phyloP scores from a whole-genome alignment of 805 yeast genomes.

The Debaryomyces castellii region DNA sequence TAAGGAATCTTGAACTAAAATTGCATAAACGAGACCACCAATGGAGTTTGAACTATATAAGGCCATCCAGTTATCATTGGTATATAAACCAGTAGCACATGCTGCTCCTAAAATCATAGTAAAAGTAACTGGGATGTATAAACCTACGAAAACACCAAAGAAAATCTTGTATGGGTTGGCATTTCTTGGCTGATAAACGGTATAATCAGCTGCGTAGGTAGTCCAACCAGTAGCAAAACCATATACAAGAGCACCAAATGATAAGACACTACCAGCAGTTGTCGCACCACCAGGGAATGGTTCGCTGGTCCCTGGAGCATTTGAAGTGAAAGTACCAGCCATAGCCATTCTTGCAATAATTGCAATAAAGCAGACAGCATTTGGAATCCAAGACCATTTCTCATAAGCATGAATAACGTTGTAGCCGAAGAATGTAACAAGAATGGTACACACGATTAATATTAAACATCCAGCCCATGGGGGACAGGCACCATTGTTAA shows the following conservation, averaged over 20 bases:
- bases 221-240: conserved; percentile 97
- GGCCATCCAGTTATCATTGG: conserved; percentile 30
- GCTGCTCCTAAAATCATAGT: conserved; percentile 68
- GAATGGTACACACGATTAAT: conserved; percentile 62
- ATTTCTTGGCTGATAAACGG: conserved; percentile 76
- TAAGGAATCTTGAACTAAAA: conserved; percentile 74
- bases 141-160: conserved; percentile 55
- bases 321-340: conserved; percentile 55
- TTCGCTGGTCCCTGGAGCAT: conserved; percentile 12
- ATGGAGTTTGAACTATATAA: conserved; percentile 27
- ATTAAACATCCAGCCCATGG: conserved; percentile 90
- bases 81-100: conserved; percentile 63
- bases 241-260: conserved; percentile 79
- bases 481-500: conserved; percentile 67
- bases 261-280: conserved; percentile 73
- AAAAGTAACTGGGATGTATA: conserved; percentile 25
- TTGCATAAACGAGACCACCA: conserved; percentile 83
- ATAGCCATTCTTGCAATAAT: conserved; percentile 75
- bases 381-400: conserved; percentile 88
- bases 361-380: conserved; percentile 66
- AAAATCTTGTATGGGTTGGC: conserved; percentile 62
- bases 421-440: conserved; percentile 84
- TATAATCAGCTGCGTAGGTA: conserved; percentile 88
- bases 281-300: conserved; percentile 48
- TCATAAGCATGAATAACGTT: conserved; percentile 78